Conservation (phyloP, 305 asterid genomes). For the Withania somnifera region DNA sequence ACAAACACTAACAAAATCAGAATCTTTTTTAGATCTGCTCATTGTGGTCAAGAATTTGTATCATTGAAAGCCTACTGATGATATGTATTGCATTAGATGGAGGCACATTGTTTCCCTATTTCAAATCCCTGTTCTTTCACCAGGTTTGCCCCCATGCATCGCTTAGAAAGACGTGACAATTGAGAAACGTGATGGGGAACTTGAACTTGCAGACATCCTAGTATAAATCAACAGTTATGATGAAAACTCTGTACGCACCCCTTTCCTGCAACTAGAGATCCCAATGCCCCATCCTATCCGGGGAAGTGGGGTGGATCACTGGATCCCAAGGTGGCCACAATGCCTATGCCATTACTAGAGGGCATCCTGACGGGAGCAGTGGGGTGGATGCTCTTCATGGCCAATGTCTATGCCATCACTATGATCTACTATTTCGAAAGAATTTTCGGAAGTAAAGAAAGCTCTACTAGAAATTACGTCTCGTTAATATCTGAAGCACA, state of each 20-base stretch:
- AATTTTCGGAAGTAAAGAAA: neutral
- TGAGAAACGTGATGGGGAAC: neutral
- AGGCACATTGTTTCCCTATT: neutral
- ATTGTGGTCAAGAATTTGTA: neutral
- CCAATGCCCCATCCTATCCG: neutral
- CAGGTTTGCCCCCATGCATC: neutral
- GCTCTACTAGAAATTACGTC: neutral
- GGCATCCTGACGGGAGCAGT: neutral
- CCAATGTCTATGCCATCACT: neutral
- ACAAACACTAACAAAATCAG: neutral
- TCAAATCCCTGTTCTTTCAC: neutral
- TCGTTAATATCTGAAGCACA: neutral
- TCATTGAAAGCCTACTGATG: neutral
- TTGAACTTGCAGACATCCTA: neutral
- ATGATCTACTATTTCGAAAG: neutral
- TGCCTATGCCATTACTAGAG: neutral
- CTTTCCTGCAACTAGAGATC: neutral
- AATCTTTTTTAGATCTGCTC: neutral
- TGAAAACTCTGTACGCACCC: neutral
- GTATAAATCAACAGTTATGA: neutral
- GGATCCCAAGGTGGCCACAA: neutral
- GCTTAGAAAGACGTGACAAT: neutral
- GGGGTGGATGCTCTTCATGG: neutral
- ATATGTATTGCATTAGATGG: neutral
- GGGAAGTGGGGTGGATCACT: neutral